Base-by-base conservation (phyloP, 2,329 filamentous ascomycete species). In the Thyridium curvatum region DNA sequence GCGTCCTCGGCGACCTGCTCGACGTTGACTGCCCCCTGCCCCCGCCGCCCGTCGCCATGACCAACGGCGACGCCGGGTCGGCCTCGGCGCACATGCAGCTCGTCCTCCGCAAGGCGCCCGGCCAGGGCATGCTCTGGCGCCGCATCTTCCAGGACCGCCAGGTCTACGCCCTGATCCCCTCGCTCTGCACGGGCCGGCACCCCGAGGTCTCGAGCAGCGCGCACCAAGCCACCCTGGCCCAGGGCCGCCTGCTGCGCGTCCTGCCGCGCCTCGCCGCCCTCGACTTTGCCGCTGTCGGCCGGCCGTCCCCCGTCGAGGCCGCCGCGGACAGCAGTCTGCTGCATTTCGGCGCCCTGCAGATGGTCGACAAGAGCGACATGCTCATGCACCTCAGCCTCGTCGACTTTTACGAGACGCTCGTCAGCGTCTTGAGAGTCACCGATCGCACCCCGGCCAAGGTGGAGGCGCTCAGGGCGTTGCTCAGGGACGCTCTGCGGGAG, bases 81-180 rank as follows among this genome's bases (percentile, higher is more conserved):
- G 37, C 40, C 12, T 41, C 38, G 7, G 18, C 35, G 9, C 18
- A 38, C 40, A 17, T 38, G 39, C 9, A 66, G 30, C 50, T 70
- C 21, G 49, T 58, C 3, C 52, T 61, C 12, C 60, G 64, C 13
- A 64, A 56, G 13, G 42, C 60, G 1, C 64, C 66, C 0, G 77
- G 76, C 0, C 67, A 75, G 39, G 74, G 68, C 2, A 55, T 64
- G 1, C 55, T 82, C 34, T 82, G 77, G 77, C 55, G 62, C 10
- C 58, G 73, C 4, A 52, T 81, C 5, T 68, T 80, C 34, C 57
- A 62, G 17, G 63, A 72, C 34, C 55, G 53, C 1, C 56, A 66
- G 12, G 53, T 68, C 17, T 70, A 77, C 46, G 48, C 54, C 4
- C 54, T 71, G n/a, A 15, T 49, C 15, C 59, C 69, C 42, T 58